Conservation (phyloP, 2,329 filamentous ascomycete species). For the Sporothrix protearum region DNA sequence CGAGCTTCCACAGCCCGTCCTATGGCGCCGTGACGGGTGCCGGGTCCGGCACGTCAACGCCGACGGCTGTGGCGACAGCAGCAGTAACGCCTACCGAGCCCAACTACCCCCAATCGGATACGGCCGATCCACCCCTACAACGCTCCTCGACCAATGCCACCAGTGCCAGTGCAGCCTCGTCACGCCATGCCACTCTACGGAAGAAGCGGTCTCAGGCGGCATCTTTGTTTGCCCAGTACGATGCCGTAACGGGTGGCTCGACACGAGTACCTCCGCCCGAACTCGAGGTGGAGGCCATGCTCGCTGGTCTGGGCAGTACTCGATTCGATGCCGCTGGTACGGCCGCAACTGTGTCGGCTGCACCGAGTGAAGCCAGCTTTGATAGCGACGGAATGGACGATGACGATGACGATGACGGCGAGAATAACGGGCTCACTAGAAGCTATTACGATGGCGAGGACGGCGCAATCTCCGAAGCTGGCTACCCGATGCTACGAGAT, state of each 20-base stretch:
- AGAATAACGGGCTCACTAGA: slow-evolving; percentile 15
- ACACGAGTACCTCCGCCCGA: slow-evolving; percentile 42
- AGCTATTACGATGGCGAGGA: slow-evolving; percentile 30
- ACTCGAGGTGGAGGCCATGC: slow-evolving; percentile 50
- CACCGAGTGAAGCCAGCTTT: slow-evolving; percentile 44
- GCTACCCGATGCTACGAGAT: slow-evolving; percentile 21
- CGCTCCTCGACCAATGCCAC: neutral
- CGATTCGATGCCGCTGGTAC: slow-evolving; percentile 41
- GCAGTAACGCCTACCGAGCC: neutral
- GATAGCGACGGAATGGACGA: slow-evolving; percentile 30
- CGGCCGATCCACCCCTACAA: neutral
- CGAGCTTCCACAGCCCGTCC: slow-evolving; percentile 35
- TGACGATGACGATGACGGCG: slow-evolving; percentile 16
- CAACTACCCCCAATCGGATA: neutral
- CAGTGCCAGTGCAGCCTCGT: neutral
- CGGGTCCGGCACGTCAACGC: neutral
- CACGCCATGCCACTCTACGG: slow-evolving; percentile 24
- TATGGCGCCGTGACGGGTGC: slow-evolving; percentile 35
- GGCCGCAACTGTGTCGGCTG: slow-evolving; percentile 47
- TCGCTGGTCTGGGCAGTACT: slow-evolving; percentile 47
- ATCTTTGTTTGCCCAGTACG: slow-evolving; percentile 26
- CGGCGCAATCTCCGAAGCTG: slow-evolving; percentile 38
- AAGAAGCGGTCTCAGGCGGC: slow-evolving; percentile 25
- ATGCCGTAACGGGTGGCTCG: slow-evolving; percentile 29
- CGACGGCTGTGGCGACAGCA: neutral